Evolutionary conservation across 352 stramenopile species (phyloP).

Genomic region (Phytophthora ohioensis): DNA sequence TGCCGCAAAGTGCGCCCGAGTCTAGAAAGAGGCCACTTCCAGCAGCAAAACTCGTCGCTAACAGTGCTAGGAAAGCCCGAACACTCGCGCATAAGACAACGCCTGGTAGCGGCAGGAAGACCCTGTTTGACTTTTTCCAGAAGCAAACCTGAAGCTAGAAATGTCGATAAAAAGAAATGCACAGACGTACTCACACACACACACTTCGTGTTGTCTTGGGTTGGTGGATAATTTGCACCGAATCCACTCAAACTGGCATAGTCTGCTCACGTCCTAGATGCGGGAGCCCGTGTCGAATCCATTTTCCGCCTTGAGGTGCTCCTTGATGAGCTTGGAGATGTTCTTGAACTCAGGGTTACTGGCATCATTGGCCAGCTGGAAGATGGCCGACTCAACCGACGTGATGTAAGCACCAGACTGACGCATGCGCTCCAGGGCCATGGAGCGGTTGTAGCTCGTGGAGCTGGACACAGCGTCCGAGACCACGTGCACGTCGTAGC

Average conservation of each 20-base stretch:
- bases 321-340: conserved; percentile 95
- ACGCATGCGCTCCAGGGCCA: conserved; percentile 94
- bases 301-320: conserved; percentile 81
- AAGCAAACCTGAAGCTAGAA: conserved; percentile 25
- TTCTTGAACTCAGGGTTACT: conserved; percentile 94
- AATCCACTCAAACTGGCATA: conserved; percentile 3
- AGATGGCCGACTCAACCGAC: conserved; percentile 95
- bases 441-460: conserved; percentile 89
- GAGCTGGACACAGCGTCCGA: conserved; percentile 95
- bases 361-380: conserved; percentile 94
- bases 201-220: conserved; percentile 27
- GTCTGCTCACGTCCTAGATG: conserved; percentile 18
- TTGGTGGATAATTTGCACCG: conserved; percentile 8
- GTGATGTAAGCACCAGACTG: conserved; percentile 95
- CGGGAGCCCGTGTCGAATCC: conserved; percentile 51
- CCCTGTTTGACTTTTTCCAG: conserved; percentile 62
- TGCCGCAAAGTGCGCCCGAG: conserved; percentile 26
- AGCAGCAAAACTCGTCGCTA: conserved; percentile 19
- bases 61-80: conserved; percentile 21
- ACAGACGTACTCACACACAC: conserved; percentile 5
- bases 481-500: conserved; percentile 98
- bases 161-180: conserved; percentile 11
- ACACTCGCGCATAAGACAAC: conserved; percentile 18
- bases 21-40: conserved; percentile 37
- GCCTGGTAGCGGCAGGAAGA: conserved; percentile 28